Evolutionary conservation across 2,329 filamentous ascomycete genomes (phyloP).

Genomic region (Trichoderma breve): DNA sequence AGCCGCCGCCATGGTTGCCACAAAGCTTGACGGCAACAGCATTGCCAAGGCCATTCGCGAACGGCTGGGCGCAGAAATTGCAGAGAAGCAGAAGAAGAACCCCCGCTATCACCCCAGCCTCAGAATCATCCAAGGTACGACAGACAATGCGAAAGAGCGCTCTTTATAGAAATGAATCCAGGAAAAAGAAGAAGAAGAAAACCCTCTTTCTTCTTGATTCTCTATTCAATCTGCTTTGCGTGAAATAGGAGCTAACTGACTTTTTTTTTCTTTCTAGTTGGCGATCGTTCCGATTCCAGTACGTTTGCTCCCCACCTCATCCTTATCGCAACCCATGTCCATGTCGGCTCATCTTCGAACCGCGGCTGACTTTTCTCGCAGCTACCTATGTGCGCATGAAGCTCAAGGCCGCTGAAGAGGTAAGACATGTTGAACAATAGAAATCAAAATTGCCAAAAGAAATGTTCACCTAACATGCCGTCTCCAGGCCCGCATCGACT

Average conservation of each 20-base stretch:
- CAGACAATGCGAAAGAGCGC: background rate
- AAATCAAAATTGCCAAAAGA: background rate
- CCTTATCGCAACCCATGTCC: background rate
- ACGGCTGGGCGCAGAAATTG: slow-evolving; percentile 75
- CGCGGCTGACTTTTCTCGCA: slow-evolving; percentile 41
- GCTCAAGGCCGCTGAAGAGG: slow-evolving; percentile 91
- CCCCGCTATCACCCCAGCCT: slow-evolving; percentile 85
- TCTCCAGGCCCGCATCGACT: slow-evolving; percentile 79
- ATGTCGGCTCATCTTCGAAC: background rate
- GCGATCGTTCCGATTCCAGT: slow-evolving; percentile 90
- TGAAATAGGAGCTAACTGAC: background rate
- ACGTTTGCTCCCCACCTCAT: slow-evolving; percentile 20
- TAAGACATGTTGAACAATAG: slow-evolving; percentile 38
- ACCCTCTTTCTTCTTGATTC: background rate
- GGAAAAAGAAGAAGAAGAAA: background rate
- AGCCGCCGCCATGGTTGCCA: slow-evolving; percentile 70
- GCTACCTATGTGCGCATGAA: slow-evolving; percentile 99
- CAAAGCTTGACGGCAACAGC: slow-evolving; percentile 92
- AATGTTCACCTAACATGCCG: background rate
- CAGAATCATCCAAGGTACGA: slow-evolving; percentile 88
- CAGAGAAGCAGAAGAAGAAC: slow-evolving; percentile 75
- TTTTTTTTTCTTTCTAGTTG: slow-evolving; percentile 56
- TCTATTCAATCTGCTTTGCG: background rate
- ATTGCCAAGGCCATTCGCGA: slow-evolving; percentile 91
- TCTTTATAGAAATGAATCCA: too few relatives aligned